Base-by-base conservation (phyloP, 169 alveolate species). In the Cytauxzoon felis region DNA sequence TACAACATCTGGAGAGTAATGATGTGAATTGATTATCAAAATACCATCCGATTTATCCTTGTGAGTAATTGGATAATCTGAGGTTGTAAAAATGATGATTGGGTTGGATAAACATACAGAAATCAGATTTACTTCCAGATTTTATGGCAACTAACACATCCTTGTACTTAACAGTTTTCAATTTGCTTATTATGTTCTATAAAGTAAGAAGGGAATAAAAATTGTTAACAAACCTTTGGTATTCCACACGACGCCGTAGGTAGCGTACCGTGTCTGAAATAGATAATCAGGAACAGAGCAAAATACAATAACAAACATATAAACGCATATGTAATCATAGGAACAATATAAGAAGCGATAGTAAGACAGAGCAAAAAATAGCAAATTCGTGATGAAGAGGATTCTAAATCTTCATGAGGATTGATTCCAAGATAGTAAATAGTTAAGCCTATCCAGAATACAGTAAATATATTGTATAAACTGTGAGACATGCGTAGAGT, bases 141-240 rank as follows among this genome's bases (percentile, higher is more conserved):
- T n/a, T n/a, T n/a, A n/a, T n/a, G n/a, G n/a, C n/a, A n/a, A n/a
- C n/a, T n/a, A 56, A 19, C n/a, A 72, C 78, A 29, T 72, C 78
- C 16, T 78, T 58, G 58, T 71, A 80, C 38, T 66, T 61, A 21
- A 63, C 58, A 11, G 80, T 82, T 51, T 69, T 54, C 59, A 85
- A 54, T 70, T 67, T 64, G 16, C 27, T 60, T 47, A 85, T 29
- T 11, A 80, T 45, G 63, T 49, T 59, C 64, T 27, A 50, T 18
- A 18, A 27, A 9, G 27, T 9, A 11, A 13, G 18, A 9, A 13
- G 9, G 9, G 56, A 9, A 8, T n/a, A 47, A 8, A n/a, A n/a
- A 13, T 8, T 24, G 9, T 11, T 19, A 47, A 47, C 56, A 11
- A 8, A 47, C 56, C 49, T 49, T 62, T 21, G 67, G 62, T 64